phyloP scores from a whole-genome alignment of 2,329 filamentous ascomycete species.

The Aspergillus proliferans region DNA sequence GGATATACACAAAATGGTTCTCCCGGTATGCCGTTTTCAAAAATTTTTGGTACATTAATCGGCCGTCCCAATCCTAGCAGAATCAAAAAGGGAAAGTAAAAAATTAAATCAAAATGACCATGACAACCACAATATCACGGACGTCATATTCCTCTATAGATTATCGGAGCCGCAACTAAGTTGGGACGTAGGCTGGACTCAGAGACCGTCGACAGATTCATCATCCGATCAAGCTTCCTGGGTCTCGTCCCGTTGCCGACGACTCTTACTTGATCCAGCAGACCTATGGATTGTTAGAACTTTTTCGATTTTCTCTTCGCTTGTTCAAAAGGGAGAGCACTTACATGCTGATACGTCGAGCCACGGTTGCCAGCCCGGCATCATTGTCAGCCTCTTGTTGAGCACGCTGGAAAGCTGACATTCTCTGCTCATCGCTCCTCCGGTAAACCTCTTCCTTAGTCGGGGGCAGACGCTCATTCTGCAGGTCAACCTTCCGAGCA shows the following conservation, averaged over 20 bases:
- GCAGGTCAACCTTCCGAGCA: constrained; percentile 89
- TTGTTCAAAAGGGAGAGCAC: constrained; percentile 28
- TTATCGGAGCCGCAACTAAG: neutral
- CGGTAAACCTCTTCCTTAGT: constrained; percentile 85
- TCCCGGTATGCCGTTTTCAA: constrained; percentile 10
- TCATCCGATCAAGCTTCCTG: constrained; percentile 9
- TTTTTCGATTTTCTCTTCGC: neutral
- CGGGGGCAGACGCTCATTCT: constrained; percentile 91
- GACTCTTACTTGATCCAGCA: constrained; percentile 31
- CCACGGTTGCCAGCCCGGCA: constrained; percentile 75
- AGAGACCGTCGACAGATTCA: too few relatives aligned
- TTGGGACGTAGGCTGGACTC: neutral
- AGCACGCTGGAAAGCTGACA: constrained; percentile 78
- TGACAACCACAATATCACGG: neutral
- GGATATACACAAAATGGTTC: constrained; percentile 14
- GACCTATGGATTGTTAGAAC: constrained; percentile 26
- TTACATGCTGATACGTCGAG: constrained; percentile 93
- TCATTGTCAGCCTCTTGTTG: constrained; percentile 88
- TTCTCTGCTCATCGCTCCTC: constrained; percentile 73
- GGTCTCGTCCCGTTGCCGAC: constrained; percentile 28
- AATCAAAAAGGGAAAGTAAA: constrained; percentile 1
- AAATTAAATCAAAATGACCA: neutral
- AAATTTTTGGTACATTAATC: constrained; percentile 10
- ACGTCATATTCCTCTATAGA: neutral
- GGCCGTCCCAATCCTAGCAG: neutral